Evolutionary conservation across 805 yeast genomes (phyloP).

Genomic region (Metschnikowia sp.): DNA sequence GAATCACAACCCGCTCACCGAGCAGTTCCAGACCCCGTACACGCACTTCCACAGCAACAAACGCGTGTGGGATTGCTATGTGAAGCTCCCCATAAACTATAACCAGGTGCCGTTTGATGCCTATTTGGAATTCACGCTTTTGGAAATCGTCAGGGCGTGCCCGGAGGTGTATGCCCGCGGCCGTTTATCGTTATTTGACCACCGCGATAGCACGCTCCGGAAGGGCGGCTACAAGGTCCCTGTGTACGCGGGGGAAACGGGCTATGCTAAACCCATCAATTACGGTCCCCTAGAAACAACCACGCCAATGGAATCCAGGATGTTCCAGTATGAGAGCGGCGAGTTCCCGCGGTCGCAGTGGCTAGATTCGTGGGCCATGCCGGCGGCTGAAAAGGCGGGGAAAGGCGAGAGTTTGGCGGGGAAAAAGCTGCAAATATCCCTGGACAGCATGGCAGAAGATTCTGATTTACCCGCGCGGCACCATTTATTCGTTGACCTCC

Average conservation of each 20-base stretch:
- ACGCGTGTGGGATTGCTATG: conserved; percentile 69
- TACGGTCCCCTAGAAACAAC: conserved; percentile 21
- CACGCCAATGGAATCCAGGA: conserved; percentile 44
- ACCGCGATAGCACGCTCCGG: conserved; percentile 51
- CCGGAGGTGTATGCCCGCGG: conserved; percentile 59
- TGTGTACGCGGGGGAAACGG: background rate
- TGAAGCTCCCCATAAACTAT: conserved; percentile 67
- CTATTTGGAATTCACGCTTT: conserved; percentile 56
- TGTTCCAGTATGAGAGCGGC: conserved; percentile 66
- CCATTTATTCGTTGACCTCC: conserved; percentile 41
- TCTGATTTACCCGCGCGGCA: conserved; percentile 9
- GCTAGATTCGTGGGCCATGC: conserved; percentile 67
- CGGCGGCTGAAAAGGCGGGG: conserved; percentile 43
- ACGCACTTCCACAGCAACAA: conserved; percentile 29
- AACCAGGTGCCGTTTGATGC: conserved; percentile 67
- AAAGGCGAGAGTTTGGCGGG: background rate
- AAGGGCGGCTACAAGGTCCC: conserved; percentile 65
- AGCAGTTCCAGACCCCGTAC: conserved; percentile 36
- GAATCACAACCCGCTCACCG: conserved; percentile 25
- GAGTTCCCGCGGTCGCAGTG: conserved; percentile 61
- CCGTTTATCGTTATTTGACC: conserved; percentile 56
- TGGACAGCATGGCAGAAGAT: background rate
- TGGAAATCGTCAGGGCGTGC: conserved; percentile 62
- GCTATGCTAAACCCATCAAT: conserved; percentile 9
- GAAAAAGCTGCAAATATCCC: background rate